phyloP scores from a whole-genome alignment of 345 rosid genomes.

The Salix koriyanagi region DNA sequence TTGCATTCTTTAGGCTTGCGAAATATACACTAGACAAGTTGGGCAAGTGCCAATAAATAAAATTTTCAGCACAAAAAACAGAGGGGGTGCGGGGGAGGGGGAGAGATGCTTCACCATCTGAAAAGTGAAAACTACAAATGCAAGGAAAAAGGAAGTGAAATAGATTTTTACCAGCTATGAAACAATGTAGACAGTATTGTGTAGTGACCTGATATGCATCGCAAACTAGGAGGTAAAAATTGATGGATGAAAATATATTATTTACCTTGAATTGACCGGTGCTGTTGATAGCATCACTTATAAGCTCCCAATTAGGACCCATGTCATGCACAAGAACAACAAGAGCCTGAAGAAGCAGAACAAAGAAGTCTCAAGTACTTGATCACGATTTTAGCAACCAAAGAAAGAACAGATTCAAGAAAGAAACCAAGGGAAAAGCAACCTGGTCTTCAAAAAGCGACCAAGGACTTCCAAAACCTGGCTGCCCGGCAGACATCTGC shows the following conservation, averaged over 20 bases:
- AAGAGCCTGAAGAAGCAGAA: conserved; percentile 62
- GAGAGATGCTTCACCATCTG: conserved; percentile 8
- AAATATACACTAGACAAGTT: conserved; percentile 63
- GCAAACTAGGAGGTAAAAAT: not conserved
- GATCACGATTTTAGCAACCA: conserved; percentile 11
- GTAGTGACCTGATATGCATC: conserved; percentile 4
- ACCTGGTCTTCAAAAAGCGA: conserved; percentile 99
- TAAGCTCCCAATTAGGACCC: conserved; percentile 99
- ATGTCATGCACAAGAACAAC: conserved; percentile 97
- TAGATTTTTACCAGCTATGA: not conserved
- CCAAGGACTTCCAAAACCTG: conserved; percentile 87
- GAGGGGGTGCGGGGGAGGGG: not conserved
- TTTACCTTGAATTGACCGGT: conserved; percentile 84
- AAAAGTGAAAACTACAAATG: not conserved
- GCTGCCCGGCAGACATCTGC: conserved; percentile 72
- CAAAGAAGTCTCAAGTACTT: conserved; percentile 19
- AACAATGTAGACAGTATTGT: not conserved
- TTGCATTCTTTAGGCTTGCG: conserved; percentile 91
- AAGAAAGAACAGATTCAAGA: conserved; percentile 15
- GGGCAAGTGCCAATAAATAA: conserved; percentile 3
- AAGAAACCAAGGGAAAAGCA: conserved; percentile 9
- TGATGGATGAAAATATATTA: conserved; percentile 8
- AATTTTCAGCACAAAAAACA: not conserved
- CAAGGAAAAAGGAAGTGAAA: not conserved
- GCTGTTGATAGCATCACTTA: conserved; percentile 91